These are phyloP conservation scores for Naganishia onofrii DNA, from an alignment of 768 basidiomycete genomes.

Conservation along the genomic window DNA sequence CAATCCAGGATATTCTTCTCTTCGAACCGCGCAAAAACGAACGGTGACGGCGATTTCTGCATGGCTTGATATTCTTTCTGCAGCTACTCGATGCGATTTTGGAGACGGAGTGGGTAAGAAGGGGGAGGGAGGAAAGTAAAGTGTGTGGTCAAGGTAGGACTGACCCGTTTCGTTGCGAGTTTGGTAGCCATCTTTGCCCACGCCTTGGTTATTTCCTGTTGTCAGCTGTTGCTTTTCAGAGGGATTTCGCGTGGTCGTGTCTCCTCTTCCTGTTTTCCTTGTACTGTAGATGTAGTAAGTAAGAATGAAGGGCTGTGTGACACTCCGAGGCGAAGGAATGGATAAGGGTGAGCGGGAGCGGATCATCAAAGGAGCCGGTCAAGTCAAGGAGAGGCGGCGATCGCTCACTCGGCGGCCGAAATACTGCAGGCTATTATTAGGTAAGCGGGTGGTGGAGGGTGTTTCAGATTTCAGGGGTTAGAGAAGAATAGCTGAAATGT, in stretches of 20 bases:
- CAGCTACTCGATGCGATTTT: constrained; percentile 27
- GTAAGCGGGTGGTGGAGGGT: constrained; percentile 2
- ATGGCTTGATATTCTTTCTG: constrained; percentile 75
- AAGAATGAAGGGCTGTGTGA: too few species aligned
- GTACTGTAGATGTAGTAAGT: too few species aligned
- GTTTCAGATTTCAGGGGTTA: not conserved
- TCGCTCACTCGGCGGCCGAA: not conserved
- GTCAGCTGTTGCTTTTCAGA: too few species aligned
- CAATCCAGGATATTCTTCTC: constrained; percentile 97
- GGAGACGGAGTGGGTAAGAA: not conserved
- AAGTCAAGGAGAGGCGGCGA: too few species aligned
- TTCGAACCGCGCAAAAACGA: constrained; percentile 90
- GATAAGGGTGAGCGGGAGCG: not conserved
- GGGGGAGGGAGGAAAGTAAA: too few species aligned
- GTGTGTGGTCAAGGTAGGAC: not conserved
- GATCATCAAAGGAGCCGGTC: not conserved
- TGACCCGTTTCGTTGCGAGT: constrained; percentile 15
- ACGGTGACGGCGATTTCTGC: constrained; percentile 91
- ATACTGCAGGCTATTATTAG: not conserved
- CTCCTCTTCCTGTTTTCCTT: too few species aligned
- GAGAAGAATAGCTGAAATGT: too few species aligned
- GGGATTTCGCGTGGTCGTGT: not conserved
- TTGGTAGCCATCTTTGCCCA: constrained; percentile 16
- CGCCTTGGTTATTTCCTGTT: too few species aligned
- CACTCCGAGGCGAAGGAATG: too few species aligned